Evolutionary conservation across 345 rosid genomes (phyloP).

Genomic region (Combretum micranthum): DNA sequence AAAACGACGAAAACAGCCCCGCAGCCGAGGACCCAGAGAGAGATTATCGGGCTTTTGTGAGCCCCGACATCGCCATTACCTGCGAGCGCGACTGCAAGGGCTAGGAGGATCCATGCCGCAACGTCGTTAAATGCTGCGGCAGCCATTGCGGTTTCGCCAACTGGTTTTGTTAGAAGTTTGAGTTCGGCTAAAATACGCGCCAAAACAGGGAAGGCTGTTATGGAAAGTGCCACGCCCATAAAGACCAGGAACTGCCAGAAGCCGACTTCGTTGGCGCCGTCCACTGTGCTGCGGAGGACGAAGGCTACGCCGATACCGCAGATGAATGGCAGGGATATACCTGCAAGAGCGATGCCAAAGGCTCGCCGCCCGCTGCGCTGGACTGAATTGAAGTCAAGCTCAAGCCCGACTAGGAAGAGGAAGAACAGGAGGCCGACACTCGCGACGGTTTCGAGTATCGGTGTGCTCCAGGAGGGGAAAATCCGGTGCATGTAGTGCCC

Average conservation of each 20-base stretch:
- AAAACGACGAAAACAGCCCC: slow-evolving; percentile 60
- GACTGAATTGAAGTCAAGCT: slow-evolving; percentile 58
- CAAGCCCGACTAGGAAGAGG: slow-evolving; percentile 86
- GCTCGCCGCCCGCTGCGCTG: slow-evolving; percentile 63
- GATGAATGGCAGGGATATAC: slow-evolving; percentile 65
- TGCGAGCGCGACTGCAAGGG: slow-evolving; percentile 70
- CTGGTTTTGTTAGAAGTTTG: slow-evolving; percentile 54
- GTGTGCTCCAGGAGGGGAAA: slow-evolving; percentile 70
- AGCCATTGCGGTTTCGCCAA: slow-evolving; percentile 82
- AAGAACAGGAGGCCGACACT: slow-evolving; percentile 83
- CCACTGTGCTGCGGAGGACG: slow-evolving; percentile 40
- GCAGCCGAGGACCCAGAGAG: slow-evolving; percentile 67
- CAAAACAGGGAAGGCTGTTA: slow-evolving; percentile 90
- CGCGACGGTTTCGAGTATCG: slow-evolving; percentile 68
- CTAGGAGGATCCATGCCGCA: slow-evolving; percentile 77
- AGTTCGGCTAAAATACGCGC: slow-evolving; percentile 90
- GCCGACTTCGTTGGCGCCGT: slow-evolving; percentile 47
- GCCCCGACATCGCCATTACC: slow-evolving; percentile 34
- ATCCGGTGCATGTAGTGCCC: slow-evolving; percentile 31
- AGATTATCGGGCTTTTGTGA: slow-evolving; percentile 55
- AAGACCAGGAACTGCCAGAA: slow-evolving; percentile 59
- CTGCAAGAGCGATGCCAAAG: slow-evolving; percentile 64
- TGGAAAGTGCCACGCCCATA: slow-evolving; percentile 92
- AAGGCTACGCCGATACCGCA: slow-evolving; percentile 58
- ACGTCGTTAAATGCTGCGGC: slow-evolving; percentile 95